These are phyloP conservation scores for Aspergillus intermedius DNA, from an alignment of 2,329 filamentous ascomycete species.

Conservation along the genomic window DNA sequence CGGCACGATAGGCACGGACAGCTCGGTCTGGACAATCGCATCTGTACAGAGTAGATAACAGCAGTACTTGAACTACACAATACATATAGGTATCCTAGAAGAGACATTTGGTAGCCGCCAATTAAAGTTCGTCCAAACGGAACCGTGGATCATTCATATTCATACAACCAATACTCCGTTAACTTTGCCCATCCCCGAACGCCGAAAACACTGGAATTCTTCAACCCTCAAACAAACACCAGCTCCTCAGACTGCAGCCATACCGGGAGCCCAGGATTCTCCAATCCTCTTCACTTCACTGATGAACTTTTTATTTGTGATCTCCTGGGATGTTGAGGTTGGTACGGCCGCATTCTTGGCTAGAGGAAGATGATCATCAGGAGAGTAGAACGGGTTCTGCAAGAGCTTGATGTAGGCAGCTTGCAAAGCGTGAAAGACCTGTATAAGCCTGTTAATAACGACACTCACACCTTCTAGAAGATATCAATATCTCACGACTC, in stretches of 20 bases:
- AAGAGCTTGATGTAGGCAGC: constrained; percentile 82
- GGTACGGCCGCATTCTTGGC: constrained; percentile 38
- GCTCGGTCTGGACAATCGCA: not conserved
- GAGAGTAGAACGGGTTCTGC: constrained; percentile 91
- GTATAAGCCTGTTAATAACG: constrained; percentile 3
- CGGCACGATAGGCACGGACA: not conserved
- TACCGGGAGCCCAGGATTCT: constrained; percentile 72
- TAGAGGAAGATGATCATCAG: constrained; percentile 69
- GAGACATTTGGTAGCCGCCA: too few relatives aligned
- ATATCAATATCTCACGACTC: not conserved
- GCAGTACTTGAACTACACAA: too few relatives aligned
- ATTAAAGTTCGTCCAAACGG: too few relatives aligned
- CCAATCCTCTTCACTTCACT: constrained; percentile 81
- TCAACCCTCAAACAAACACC: too few relatives aligned
- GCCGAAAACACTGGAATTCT: too few relatives aligned
- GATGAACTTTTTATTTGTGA: constrained; percentile 73
- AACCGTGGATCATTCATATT: too few relatives aligned
- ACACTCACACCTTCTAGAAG: not conserved
- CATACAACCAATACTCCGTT: too few relatives aligned
- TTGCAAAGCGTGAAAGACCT: constrained; percentile 87
- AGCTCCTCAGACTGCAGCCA: constrained; percentile 55
- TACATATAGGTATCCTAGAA: too few relatives aligned
- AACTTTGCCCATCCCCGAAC: too few relatives aligned
- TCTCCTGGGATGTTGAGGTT: constrained; percentile 53
- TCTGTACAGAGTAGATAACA: not conserved